These are phyloP conservation scores for Alternaria sp. DNA, from an alignment of 2,329 filamentous ascomycete genomes.

Conservation along the genomic window DNA sequence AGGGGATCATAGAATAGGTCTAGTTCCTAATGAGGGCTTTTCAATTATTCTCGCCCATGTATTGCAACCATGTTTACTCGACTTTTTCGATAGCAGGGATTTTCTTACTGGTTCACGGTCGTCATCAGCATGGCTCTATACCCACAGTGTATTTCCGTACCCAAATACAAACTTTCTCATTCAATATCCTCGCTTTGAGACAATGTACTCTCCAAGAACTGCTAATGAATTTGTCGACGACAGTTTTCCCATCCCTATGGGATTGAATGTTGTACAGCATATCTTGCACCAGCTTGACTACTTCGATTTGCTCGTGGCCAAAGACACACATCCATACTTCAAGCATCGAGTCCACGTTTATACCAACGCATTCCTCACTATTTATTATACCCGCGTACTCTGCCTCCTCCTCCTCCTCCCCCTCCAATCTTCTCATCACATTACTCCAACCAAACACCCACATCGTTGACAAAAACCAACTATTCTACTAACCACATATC, in stretches of 20 bases:
- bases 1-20: slow-evolving; percentile 23
- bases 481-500: background rate
- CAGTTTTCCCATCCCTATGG: background rate
- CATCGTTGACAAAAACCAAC: background rate
- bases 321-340: background rate
- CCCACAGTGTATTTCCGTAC: slow-evolving; percentile 31
- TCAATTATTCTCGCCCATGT: background rate
- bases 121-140: slow-evolving; percentile 35
- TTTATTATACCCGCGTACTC: background rate
- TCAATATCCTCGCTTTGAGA: background rate
- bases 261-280: background rate
- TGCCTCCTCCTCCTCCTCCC: background rate
- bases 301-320: background rate
- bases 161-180: slow-evolving; percentile 17
- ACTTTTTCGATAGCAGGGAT: slow-evolving; percentile 5
- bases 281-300: background rate
- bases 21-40: background rate
- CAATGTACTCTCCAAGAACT: background rate
- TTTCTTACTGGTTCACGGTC: slow-evolving; percentile 15
- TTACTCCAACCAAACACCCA: background rate
- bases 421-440: background rate
- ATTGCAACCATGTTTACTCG: slow-evolving; percentile 6
- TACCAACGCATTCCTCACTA: background rate
- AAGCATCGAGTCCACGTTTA: background rate
- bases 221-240: background rate